Evolutionary conservation across 1,284 basidiomycete genomes (phyloP), one percentile per base, ranked within the genome.

Genomic region (Sporisorium exsertum): DNA sequence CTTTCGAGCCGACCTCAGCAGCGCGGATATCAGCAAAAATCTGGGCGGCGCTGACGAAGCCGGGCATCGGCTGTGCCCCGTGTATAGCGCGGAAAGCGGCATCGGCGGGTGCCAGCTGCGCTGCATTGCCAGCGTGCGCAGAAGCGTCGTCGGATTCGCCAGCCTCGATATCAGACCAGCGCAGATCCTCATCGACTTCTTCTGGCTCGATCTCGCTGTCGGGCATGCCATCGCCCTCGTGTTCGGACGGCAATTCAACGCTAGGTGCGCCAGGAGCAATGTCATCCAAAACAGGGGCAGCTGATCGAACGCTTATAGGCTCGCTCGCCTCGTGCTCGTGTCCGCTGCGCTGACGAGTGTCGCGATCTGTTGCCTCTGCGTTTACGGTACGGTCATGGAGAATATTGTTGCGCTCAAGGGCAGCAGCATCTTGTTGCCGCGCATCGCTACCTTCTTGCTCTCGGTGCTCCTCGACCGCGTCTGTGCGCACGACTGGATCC

Each of bases 191-290:
- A 46, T 75, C 72, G 6, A 66, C n/a, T 47, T 75, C 72, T 37
- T 75, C 72, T 0, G 64, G 62, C 49, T 75, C 72, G 15, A 75
- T 53, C 26, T 70, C 72, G 45, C 59, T 63, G 20, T 75, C 72
- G 7, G 72, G 63, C 43, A 75, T 53, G 9, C 46, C 63, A 35
- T 73, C 59, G 45, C 56, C 62, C 32, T 63, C 58, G n/a, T 20
- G n/a, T 29, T 50, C 57, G 24, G 32, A n/a, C 13, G 32, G 37
- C 52, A 35, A 29, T 20, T 51, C 54, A 26, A 29, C 45, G 26
- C 43, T 47, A 1, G 22, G 24, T 22, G 24, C 32, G 10, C 20
- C 26, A 29, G 52, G n/a, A 5, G 49, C 24, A 9, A 12, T 18
- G 5, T 49, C 15, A 2, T 16, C 37, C 37, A 33, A 15, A 32